Base-by-base conservation (phyloP, 1,284 basidiomycete genomes). In the Heliocybe sulcata region DNA sequence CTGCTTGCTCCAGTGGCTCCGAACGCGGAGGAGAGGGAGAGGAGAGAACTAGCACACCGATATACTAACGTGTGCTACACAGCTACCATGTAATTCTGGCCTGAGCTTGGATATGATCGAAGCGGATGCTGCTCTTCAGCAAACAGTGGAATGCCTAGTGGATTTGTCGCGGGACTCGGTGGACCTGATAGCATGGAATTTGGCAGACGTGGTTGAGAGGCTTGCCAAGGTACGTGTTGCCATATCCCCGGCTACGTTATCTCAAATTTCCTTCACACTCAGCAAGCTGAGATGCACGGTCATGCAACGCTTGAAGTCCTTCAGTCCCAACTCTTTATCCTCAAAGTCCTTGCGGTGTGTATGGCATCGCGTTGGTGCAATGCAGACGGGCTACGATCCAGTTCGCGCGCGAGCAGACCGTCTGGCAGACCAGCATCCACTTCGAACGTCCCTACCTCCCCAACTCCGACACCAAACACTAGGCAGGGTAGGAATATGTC, bases 31-130 rank as follows among this genome's bases (percentile, higher is more conserved):
- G 50, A 51, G 49, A 2, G 22, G 10, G n/a, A 20, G n/a, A 8
- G 45, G 20, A 14, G 19, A 23, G 16, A n/a, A 16, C 20, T 51
- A 49, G 26, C 35, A 16, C 12, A 31, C 29, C 6, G 29, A 31
- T 6, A 12, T 12, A 31, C 29, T 31, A 12, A 31, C 29, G 29
- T 31, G 4, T 31, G 29, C 29, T 31, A 31, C 29, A 42, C 59
- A 95, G 92, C 78, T 95, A n/a, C 93, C 92, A 55, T 87, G 83
- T 64, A 81, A 91, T 70, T 93, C 92, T 35, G 92, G 92, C 12
- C 74, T 81, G 45, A 73, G 83, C 25, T 68, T 94, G 50, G 82
- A 83, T 60, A 78, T 82, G 45, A 73, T 94, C 57, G 92, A 94
- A 70, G 74, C 76, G 6, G 90, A 94, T 68, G 73, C 77, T 35